Evolutionary conservation across 306 rosid species (phyloP), one percentile per base, ranked within the genome.

Genomic region (Cicer yamashitae): DNA sequence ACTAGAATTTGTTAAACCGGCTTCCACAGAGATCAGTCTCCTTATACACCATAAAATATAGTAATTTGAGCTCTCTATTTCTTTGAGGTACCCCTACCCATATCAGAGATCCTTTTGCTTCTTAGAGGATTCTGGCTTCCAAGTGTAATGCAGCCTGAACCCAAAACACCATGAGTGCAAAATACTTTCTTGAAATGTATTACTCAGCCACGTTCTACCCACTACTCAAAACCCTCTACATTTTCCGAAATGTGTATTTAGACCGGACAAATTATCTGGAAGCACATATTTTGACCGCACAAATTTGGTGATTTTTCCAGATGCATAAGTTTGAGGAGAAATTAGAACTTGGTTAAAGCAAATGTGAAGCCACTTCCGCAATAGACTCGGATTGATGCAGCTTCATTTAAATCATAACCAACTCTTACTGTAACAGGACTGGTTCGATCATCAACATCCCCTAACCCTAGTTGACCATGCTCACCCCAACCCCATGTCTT

Each of bases 401-500:
- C 79, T 71, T 56, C 82, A 59, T 69, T 73, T 52, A 39, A 60
- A 67, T 70, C 84, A 70, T 11, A 52, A 34, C 80, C 58, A 0
- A 90, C 67, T 61, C 18, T 81, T 17, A 90, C 87, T 7, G 82
- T 76, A 56, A 66, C 86, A 18, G 97, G 96, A 74, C 82, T 79
- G 30, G 71, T 84, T 83, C 54, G 89, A 67, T 94, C 92, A 20
- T 66, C 10, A 20, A 82, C 79, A 82, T 90, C 83, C 37, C 97
- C 98, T 82, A 94, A 81, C 52, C 98, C 97, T 76, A 94, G 98
- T 87, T 94, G 97, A 73, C 97, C 97, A 47, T 94, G 93, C 84
- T 91, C 97, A 50, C 97, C 98, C 97, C 98, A 94, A 68, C 97
- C 98, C 98, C 98, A 94, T 60, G 96, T 81, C 82, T 80, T 94